Percentiles rank a stretch among this genome's conserved stretches.
Evolutionary conservation across 139 green algal genomes (phyloP).

Genomic region (Haematococcus sp.): DNA sequence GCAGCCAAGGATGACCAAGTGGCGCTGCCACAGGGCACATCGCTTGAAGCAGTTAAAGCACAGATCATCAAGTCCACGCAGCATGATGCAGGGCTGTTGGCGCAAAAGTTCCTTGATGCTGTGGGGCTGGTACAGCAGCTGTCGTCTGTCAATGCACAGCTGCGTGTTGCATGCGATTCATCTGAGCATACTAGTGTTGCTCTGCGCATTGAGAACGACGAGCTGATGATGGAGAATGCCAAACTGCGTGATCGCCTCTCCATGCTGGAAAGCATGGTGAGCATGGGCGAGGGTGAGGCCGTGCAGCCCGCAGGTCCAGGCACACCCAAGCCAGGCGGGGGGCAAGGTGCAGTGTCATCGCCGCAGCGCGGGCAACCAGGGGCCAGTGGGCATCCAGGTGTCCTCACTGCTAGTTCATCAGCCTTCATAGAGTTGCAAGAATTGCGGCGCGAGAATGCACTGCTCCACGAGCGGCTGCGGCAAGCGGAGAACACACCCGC

Average conservation of each 20-base stretch:
- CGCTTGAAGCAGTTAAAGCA: background rate
- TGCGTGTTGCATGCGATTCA: conserved; percentile 24
- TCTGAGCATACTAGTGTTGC: background rate
- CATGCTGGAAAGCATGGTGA: conserved; percentile 31
- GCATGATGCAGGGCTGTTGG: conserved; percentile 25
- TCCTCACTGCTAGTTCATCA: conserved; percentile 22
- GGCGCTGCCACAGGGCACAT: background rate
- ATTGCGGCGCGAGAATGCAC: conserved; percentile 14
- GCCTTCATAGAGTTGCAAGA: conserved; percentile 29
- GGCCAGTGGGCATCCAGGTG: background rate
- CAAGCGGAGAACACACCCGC: background rate
- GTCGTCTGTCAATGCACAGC: conserved; percentile 15
- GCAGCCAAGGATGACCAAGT: background rate
- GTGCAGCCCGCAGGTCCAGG: background rate
- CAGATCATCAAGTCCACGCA: conserved; percentile 4
- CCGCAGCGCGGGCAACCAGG: background rate
- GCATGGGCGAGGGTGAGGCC: background rate
- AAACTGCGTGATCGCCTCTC: conserved; percentile 23
- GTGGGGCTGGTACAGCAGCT: conserved; percentile 15
- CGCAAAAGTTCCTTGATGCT: conserved; percentile 25
- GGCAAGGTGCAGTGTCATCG: background rate
- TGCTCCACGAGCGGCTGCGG: conserved; percentile 29
- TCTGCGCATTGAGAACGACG: conserved; percentile 19
- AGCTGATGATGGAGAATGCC: conserved; percentile 30
- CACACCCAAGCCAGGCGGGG: background rate